Percentiles rank a stretch among this genome's conserved stretches.
phyloP scores from a whole-genome alignment of 2,329 filamentous ascomycete species.

The Neofusicoccum laricinum region DNA sequence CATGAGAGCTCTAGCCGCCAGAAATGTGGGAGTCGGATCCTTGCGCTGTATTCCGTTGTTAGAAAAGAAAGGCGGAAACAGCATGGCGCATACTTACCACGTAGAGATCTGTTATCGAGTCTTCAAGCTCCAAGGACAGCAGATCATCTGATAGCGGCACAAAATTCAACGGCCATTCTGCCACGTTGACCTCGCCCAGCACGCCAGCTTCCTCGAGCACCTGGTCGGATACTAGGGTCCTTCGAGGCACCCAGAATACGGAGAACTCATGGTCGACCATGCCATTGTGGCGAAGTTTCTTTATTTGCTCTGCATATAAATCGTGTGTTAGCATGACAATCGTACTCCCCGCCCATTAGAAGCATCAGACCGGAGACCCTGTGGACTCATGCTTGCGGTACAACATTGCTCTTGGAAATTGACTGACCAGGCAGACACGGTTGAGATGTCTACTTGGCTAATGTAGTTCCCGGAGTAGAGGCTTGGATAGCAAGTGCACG shows the following conservation, averaged over 20 bases:
- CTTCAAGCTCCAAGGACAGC: constrained; percentile 83
- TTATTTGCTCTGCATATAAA: constrained; percentile 74
- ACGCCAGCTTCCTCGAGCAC: constrained; percentile 91
- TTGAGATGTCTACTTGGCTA: neutral
- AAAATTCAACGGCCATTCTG: constrained; percentile 84
- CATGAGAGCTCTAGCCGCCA: constrained; percentile 91
- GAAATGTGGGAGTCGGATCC: constrained; percentile 85
- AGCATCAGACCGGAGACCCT: neutral
- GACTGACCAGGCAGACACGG: constrained; percentile 8
- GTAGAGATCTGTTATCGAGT: constrained; percentile 84
- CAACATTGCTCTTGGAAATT: constrained; percentile 4
- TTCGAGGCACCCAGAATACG: constrained; percentile 91
- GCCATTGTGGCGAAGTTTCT: constrained; percentile 81
- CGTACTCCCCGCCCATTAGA: neutral
- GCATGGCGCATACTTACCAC: constrained; percentile 50
- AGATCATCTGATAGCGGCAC: constrained; percentile 89
- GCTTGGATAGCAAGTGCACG: constrained; percentile 5
- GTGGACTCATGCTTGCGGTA: neutral
- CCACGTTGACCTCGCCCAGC: constrained; percentile 84
- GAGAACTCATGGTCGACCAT: constrained; percentile 93
- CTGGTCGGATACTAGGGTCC: constrained; percentile 86
- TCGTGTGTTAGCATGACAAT: constrained; percentile 49
- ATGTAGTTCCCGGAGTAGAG: neutral
- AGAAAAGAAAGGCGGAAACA: constrained; percentile 20
- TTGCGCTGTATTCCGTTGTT: constrained; percentile 55